Evolutionary conservation across 805 yeast species (phyloP), one percentile per base, ranked within the genome.

Genomic region (Jamesozyma hellenica): DNA sequence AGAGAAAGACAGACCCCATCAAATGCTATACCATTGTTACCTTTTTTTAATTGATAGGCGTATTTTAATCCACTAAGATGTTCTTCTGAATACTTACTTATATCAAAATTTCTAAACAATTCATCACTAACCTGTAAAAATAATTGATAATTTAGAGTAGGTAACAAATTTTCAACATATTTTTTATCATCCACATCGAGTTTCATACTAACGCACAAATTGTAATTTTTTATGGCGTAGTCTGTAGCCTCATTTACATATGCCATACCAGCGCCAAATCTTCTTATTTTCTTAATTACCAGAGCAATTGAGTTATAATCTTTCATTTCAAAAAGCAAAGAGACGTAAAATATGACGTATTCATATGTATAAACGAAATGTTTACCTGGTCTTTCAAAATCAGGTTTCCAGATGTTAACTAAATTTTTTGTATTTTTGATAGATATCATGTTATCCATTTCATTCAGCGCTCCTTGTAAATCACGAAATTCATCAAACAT

Each of bases 331-430:
- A 68, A 63, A 18, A 84, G 58, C 18, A 88, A 52, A 17, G 71
- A 72, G 35, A 82, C 70, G 49, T 70, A 79, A 52, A 79, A 82
- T 35, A 64, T 56, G 17, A 84, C 72, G 53, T 92, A 90, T 39
- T 77, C 75, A 46, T 68, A 71, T 26, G 81, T 79, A 60, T 82
- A 86, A 10, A 75, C 76, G 56, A 87, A 90, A 60, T 90, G 96
- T 49, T 83, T 85, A 0, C 99, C 99, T 0, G 96, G 92, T 16
- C 94, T 63, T 57, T 94, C 98, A 50, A 69, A 59, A 35, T 87
- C 95, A 0, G 96, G 94, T 50, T 86, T 86, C 97, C 98, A 92
- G 42, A 92, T 83, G 47, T 76, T 81, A 1, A 88, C 75, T 29
- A 92, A 68, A 10, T 80, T 75, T 52, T 86, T 82, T 2, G 74